A percentile compares a stretch with the other conserved stretches of the same genome.
Conservation (phyloP, 306 rosid species). For the Cotoneaster glaucophyllus region DNA sequence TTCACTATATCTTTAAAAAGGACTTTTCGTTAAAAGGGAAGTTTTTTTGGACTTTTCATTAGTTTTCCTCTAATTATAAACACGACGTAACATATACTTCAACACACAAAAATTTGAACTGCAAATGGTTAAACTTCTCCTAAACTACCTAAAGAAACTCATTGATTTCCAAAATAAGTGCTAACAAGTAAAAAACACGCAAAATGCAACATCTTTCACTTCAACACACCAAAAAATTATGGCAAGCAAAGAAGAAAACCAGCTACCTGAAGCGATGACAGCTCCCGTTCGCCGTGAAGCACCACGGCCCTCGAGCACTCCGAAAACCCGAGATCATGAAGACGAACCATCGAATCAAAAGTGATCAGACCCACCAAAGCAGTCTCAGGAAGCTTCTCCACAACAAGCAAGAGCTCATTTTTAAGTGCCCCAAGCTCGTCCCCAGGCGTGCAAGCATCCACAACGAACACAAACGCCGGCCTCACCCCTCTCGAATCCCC, state of each 20-base stretch:
- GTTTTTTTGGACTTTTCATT: too few species aligned
- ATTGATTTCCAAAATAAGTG: background rate
- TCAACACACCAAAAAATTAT: background rate
- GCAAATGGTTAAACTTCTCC: background rate
- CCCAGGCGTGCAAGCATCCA: background rate
- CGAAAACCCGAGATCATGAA: constrained; percentile 54
- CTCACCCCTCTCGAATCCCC: background rate
- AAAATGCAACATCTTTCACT: background rate
- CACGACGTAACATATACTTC: background rate
- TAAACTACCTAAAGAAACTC: background rate
- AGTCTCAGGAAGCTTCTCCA: constrained; percentile 60
- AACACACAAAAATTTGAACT: background rate
- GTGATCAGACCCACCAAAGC: constrained; percentile 54
- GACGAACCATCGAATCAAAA: constrained; percentile 73
- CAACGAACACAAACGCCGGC: background rate
- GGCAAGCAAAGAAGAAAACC: background rate
- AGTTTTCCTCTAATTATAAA: too few species aligned
- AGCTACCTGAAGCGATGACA: constrained; percentile 59
- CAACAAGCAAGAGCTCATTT: constrained; percentile 48
- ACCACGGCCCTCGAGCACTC: constrained; percentile 53
- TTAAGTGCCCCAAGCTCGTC: constrained; percentile 22
- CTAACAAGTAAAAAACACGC: background rate
- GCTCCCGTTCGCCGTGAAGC: constrained; percentile 55
- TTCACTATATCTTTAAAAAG: too few species aligned
- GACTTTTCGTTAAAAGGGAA: too few species aligned